Base-by-base conservation (phyloP, 306 rosid genomes). In the Pterocarpus macrocarpus region DNA sequence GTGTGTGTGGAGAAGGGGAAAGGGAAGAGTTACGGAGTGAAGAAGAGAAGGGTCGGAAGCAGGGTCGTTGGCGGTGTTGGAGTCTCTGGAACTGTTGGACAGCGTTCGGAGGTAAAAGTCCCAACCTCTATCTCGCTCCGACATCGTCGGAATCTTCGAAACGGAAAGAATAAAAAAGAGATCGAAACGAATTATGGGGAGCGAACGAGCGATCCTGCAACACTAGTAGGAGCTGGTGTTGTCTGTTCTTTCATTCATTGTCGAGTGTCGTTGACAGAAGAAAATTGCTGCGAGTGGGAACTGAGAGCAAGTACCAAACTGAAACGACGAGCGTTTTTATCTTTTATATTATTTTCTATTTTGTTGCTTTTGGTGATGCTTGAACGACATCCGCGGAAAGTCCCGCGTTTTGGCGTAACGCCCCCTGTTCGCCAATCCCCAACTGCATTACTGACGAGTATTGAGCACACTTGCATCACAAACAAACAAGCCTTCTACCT, bases 1-100 rank as follows among this genome's bases (percentile, higher is more conserved):
- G 13, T 3, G 53, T 9, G 14, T 9, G 53, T 0, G 53, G 13
- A 4, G 16, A n/a, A 22, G 2, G 15, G 62, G 38, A 61, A 44
- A 16, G 39, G 49, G 61, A 63, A 65, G 67, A 70, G 84, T 80
- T 67, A 95, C 99, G 36, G 98, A 90, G n/a, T 79, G 93, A 55
- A 91, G 92, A 76, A 95, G 92, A 55, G 92, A 63, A 7, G 96
- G 88, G 15, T 95, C 98, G 6, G 98, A 93, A 77, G 97, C 93
- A 8, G 97, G 95, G 86, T 95, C 94, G 73, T 84, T 88, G 80
- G 97, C 96, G 55, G 77, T 77, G 80, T 74, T 86, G 85, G 97
- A 90, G 86, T 95, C 99, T 83, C 95, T 85, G 83, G 93, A 83
- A 36, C 94, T 88, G 43, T 34, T 82, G 5, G 97, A 91, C 7